Conservation (phyloP, 495 filamentous ascomycete genomes). For the Ramalina peruviana region DNA sequence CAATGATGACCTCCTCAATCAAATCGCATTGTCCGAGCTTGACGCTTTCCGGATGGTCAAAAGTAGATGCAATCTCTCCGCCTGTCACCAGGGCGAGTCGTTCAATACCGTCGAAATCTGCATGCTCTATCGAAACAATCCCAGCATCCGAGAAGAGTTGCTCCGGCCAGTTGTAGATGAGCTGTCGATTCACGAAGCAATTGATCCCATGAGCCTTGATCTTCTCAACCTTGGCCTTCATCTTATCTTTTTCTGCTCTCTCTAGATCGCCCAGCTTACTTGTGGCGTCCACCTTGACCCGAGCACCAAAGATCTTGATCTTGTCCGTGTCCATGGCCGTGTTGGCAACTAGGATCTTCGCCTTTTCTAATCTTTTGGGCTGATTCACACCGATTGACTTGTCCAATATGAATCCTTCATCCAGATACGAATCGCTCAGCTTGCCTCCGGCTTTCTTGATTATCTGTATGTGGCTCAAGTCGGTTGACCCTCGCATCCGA, state of each 20-base stretch:
- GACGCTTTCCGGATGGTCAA: constrained; percentile 93
- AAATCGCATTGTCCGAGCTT: constrained; percentile 91
- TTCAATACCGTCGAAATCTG: constrained; percentile 97
- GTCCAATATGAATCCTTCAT: constrained; percentile 96
- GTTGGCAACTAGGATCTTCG: constrained; percentile 94
- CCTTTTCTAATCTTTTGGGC: constrained; percentile 91
- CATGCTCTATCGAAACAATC: constrained; percentile 96
- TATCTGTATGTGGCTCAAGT: constrained; percentile 95
- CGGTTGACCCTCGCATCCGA: constrained; percentile 77
- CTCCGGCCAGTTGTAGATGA: constrained; percentile 99
- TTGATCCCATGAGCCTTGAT: constrained; percentile 99
- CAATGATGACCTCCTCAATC: constrained; percentile 96
- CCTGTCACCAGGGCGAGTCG: constrained; percentile 88
- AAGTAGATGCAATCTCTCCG: constrained; percentile 93
- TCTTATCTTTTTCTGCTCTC: constrained; percentile 96
- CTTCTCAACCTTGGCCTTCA: constrained; percentile 95
- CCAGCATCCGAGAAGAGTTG: constrained; percentile 96
- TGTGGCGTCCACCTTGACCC: constrained; percentile 88
- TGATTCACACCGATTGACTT: constrained; percentile 99
- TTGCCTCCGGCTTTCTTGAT: constrained; percentile 99
- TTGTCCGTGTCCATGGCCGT: constrained; percentile 99
- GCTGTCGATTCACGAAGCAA: constrained; percentile 97
- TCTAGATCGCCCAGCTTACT: constrained; percentile 93
- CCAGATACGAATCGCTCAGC: constrained; percentile 89
- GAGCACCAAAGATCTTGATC: constrained; percentile 97